Evolutionary conservation across 2,329 filamentous ascomycete species (phyloP).

Genomic region (Aspergillus hiratsukae): DNA sequence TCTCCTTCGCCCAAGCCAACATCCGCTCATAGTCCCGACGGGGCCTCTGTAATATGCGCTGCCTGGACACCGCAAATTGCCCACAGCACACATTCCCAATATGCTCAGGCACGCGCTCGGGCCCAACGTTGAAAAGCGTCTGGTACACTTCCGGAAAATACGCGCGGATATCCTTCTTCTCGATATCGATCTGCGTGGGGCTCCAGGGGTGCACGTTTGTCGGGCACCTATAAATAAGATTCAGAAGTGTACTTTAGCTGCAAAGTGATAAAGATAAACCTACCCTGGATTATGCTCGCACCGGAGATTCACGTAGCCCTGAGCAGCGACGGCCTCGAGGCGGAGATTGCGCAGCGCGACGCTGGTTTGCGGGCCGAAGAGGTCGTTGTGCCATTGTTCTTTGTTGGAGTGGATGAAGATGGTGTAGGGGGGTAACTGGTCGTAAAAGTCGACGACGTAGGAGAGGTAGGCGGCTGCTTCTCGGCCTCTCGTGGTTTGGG

Average conservation of each 20-base stretch:
- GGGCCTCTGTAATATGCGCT: slow-evolving; percentile 25
- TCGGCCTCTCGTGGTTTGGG: slow-evolving; percentile 46
- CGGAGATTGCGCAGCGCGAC: slow-evolving; percentile 28
- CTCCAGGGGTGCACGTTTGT: slow-evolving; percentile 31
- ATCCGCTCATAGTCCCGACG: slow-evolving; percentile 29
- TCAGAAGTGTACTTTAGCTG: too few species aligned
- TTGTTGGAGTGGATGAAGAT: slow-evolving; percentile 60
- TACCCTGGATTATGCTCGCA: slow-evolving; percentile 32
- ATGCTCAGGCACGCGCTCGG: slow-evolving; percentile 20
- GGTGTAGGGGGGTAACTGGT: slow-evolving; percentile 53
- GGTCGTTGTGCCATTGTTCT: slow-evolving; percentile 55
- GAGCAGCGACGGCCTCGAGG: slow-evolving; percentile 31
- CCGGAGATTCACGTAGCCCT: slow-evolving; percentile 39
- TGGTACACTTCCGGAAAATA: slow-evolving; percentile 23
- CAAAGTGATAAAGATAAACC: too few species aligned
- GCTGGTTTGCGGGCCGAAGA: slow-evolving; percentile 30
- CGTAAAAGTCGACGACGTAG: slow-evolving; percentile 60
- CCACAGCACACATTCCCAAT: slow-evolving; percentile 32
- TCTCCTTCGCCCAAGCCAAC: slow-evolving; percentile 28
- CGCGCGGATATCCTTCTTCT: slow-evolving; percentile 21
- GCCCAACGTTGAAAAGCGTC: slow-evolving; percentile 21
- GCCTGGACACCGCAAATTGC: slow-evolving; percentile 33
- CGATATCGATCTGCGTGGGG: slow-evolving; percentile 18
- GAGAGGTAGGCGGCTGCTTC: slow-evolving; percentile 60
- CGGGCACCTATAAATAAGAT: too few species aligned